A percentile compares a stretch with the other conserved stretches of the same genome.
phyloP scores from a whole-genome alignment of 2,329 filamentous ascomycete genomes.

The Calcarisporium arbuscula region DNA sequence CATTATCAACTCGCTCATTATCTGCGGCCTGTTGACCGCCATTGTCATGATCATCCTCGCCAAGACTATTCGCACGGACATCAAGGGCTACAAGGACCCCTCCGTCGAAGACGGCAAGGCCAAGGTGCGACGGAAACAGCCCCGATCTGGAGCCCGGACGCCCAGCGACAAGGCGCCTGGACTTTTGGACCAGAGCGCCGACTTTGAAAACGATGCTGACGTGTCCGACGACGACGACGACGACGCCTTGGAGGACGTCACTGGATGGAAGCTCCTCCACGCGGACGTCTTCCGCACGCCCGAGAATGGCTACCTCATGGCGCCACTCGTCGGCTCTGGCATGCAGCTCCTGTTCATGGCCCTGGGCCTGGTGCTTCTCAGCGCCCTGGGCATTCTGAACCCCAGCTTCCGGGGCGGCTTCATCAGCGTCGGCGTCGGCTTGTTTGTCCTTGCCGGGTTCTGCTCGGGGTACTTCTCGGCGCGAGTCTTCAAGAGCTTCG shows the following conservation, averaged over 20 bases:
- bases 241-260: slow-evolving; percentile 67
- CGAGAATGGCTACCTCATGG: slow-evolving; percentile 62
- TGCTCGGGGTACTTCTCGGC: slow-evolving; percentile 87
- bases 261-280: slow-evolving; percentile 83
- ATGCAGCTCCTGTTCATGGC: slow-evolving; percentile 84
- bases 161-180: slow-evolving; percentile 47
- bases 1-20: slow-evolving; percentile 80
- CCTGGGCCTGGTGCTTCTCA: slow-evolving; percentile 62
- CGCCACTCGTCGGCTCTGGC: slow-evolving; percentile 76
- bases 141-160: slow-evolving; percentile 24
- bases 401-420: slow-evolving; percentile 88
- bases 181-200: slow-evolving; percentile 54
- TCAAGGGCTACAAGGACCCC: slow-evolving; percentile 65
- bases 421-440: slow-evolving; percentile 72
- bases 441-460: slow-evolving; percentile 76
- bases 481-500: slow-evolving; percentile 76
- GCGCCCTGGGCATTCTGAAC: slow-evolving; percentile 72
- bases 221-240: slow-evolving; percentile 53
- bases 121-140: slow-evolving; percentile 47
- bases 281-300: slow-evolving; percentile 82
- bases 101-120: slow-evolving; percentile 60
- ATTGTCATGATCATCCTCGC: slow-evolving; percentile 76
- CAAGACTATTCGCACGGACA: slow-evolving; percentile 71
- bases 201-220: slow-evolving; percentile 46
- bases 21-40: slow-evolving; percentile 70